phyloP scores from a whole-genome alignment of 345 rosid genomes.

The Arabis hirsuta region DNA sequence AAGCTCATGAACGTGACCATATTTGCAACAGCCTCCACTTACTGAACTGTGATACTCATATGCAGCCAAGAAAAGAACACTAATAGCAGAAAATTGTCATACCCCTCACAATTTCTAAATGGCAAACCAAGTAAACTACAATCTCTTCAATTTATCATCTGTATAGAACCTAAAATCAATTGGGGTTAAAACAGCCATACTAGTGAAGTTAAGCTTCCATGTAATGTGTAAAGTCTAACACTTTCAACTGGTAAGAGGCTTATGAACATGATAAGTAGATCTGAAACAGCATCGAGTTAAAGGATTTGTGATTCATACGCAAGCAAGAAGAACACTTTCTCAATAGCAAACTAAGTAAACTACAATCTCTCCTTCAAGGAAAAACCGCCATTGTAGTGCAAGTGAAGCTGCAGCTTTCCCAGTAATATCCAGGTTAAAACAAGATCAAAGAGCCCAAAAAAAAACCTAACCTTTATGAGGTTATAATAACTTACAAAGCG shows the following conservation, averaged over 20 bases:
- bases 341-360: not conserved
- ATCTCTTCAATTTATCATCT: slow-evolving; percentile 3
- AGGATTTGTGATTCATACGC: not conserved
- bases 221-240: too few relatives aligned
- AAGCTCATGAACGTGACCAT: not conserved
- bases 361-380: not conserved
- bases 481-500: slow-evolving; percentile 51
- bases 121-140: not conserved
- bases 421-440: not conserved
- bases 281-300: not conserved
- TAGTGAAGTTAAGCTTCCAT: not conserved
- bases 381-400: not conserved
- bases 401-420: slow-evolving; percentile 1
- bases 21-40: not conserved
- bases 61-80: not conserved
- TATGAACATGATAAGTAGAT: not conserved
- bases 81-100: not conserved
- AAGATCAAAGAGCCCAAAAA: not conserved
- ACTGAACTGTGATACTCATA: not conserved
- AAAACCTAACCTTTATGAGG: slow-evolving; percentile 11
- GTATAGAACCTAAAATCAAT: too few relatives aligned
- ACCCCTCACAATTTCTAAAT: not conserved
- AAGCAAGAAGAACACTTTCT: not conserved
- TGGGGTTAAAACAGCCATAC: not conserved
- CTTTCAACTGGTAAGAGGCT: too few relatives aligned